These are phyloP conservation scores for Tolypocladium endophyticum DNA, from an alignment of 2,329 filamentous ascomycete genomes.

Conservation along the genomic window DNA sequence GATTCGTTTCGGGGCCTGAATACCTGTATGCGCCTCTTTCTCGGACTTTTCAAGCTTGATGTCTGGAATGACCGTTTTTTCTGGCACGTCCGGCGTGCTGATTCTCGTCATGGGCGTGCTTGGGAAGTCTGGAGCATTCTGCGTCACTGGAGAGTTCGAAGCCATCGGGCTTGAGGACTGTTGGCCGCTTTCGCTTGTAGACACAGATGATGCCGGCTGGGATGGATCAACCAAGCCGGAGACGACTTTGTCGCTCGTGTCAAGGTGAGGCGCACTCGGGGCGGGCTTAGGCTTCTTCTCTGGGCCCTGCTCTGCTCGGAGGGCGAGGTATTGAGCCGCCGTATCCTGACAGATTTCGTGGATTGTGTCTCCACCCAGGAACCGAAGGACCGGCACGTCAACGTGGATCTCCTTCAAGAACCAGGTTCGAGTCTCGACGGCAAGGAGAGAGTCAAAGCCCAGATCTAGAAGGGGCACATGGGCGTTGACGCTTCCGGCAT, in stretches of 20 bases:
- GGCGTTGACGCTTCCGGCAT: background rate
- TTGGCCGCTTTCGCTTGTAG: background rate
- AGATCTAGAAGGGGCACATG: constrained; percentile 7
- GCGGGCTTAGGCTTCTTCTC: background rate
- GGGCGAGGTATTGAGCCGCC: background rate
- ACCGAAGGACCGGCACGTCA: constrained; percentile 34
- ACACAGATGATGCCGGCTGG: background rate
- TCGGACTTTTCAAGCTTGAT: background rate
- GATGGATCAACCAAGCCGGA: background rate
- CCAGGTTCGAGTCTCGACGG: constrained; percentile 32
- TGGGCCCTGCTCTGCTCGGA: background rate
- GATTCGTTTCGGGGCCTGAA: background rate
- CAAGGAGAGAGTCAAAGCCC: constrained; percentile 16
- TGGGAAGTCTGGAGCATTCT: background rate
- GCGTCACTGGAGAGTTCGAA: background rate
- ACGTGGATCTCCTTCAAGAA: constrained; percentile 32
- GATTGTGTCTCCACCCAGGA: constrained; percentile 7
- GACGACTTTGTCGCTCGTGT: background rate
- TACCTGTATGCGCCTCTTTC: background rate
- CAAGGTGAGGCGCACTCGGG: background rate
- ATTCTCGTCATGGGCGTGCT: background rate
- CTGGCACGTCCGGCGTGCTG: background rate
- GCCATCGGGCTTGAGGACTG: background rate
- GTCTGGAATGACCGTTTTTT: background rate
- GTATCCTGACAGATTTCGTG: background rate